Evolutionary conservation across 2,329 filamentous ascomycete species (phyloP).

Genomic region (Apiospora saccharicola): DNA sequence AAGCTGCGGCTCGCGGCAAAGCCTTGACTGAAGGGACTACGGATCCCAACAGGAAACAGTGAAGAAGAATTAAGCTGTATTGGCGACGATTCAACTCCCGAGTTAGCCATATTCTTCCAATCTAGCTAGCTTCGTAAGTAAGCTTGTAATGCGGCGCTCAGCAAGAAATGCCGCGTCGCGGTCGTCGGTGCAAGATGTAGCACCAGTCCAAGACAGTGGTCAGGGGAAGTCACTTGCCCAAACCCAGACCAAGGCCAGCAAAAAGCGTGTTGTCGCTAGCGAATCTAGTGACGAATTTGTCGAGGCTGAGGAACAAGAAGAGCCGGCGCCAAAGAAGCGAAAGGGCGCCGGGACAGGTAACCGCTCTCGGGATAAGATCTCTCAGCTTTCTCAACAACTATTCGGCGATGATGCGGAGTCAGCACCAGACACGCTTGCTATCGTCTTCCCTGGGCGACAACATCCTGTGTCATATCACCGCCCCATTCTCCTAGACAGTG

Average conservation of each 20-base stretch:
- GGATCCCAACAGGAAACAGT: background rate
- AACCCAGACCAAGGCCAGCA: background rate
- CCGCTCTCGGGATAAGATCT: slow-evolving; percentile 22
- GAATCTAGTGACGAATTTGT: slow-evolving; percentile 16
- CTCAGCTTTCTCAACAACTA: slow-evolving; percentile 34
- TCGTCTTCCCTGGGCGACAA: slow-evolving; percentile 38
- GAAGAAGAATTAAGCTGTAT: background rate
- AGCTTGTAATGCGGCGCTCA: slow-evolving; percentile 39
- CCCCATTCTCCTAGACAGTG: slow-evolving; percentile 55
- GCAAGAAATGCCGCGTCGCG: slow-evolving; percentile 30
- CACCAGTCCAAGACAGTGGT: background rate
- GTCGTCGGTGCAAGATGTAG: background rate
- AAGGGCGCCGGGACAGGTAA: background rate
- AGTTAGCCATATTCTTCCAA: background rate
- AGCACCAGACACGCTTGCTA: slow-evolving; percentile 24
- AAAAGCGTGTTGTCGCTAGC: background rate
- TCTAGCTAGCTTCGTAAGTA: background rate
- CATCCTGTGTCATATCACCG: slow-evolving; percentile 56
- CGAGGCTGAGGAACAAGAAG: background rate
- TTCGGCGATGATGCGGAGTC: slow-evolving; percentile 29
- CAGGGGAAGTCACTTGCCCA: background rate
- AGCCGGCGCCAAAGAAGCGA: slow-evolving; percentile 19
- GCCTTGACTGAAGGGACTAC: background rate
- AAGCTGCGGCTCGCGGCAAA: background rate
- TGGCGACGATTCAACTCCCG: background rate